These are phyloP conservation scores for Thermomucor indicae-seudaticae DNA, from an alignment of 371 early-diverging fungal genomes.

Conservation along the genomic window DNA sequence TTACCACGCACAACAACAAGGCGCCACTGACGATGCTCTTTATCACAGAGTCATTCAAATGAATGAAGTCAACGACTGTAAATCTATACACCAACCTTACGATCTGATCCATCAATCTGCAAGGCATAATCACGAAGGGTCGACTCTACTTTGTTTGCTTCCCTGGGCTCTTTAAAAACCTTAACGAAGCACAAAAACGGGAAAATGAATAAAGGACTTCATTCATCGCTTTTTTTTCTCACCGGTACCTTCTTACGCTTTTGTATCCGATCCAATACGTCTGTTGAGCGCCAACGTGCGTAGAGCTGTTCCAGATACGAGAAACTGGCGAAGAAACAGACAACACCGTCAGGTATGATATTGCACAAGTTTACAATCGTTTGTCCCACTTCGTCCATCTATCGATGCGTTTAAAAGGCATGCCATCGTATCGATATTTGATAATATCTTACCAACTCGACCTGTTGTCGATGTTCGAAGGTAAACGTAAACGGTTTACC, in stretches of 20 bases:
- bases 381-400: slow-evolving; percentile 74
- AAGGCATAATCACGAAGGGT: slow-evolving; percentile 57
- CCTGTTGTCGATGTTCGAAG: slow-evolving; percentile 59
- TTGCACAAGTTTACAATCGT: slow-evolving; percentile 70
- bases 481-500: slow-evolving; percentile 66
- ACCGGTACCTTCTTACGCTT: slow-evolving; percentile 61
- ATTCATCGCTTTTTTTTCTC: too few relatives aligned
- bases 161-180: slow-evolving; percentile 69
- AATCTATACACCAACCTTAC: too few relatives aligned
- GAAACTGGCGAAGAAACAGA: slow-evolving; percentile 94
- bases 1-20: slow-evolving; percentile 91
- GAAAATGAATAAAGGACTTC: too few relatives aligned
- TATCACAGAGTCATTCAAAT: too few relatives aligned
- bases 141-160: slow-evolving; percentile 53
- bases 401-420: too few relatives aligned
- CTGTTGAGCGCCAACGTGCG: slow-evolving; percentile 46
- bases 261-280: slow-evolving; percentile 41
- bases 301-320: slow-evolving; percentile 72
- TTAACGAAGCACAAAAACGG: too few relatives aligned
- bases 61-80: too few relatives aligned
- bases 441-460: slow-evolving; percentile 33
- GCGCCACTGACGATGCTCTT: too few relatives aligned
- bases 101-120: slow-evolving; percentile 47
- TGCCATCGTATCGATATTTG: neutral
- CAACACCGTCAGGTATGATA: slow-evolving; percentile 91